phyloP scores from a whole-genome alignment of 148 eudicot species.

The Rhododendron henanense region DNA sequence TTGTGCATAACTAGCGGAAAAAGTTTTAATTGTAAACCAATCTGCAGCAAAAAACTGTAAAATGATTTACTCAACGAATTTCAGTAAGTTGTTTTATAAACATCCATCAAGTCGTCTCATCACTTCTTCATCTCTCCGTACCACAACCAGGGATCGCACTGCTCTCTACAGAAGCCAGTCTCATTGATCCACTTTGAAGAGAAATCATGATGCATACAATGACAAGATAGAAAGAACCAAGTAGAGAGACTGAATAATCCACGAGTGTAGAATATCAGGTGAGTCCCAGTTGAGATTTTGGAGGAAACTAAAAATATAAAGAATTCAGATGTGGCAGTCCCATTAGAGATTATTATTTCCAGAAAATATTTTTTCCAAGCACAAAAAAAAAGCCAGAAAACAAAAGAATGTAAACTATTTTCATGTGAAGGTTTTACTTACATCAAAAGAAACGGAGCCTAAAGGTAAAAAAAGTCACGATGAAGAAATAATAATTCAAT shows the following conservation, averaged over 20 bases:
- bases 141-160: background rate
- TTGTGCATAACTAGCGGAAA: background rate
- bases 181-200: background rate
- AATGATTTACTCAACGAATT: background rate
- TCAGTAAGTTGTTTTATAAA: background rate
- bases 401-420: background rate
- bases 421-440: background rate
- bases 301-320: background rate
- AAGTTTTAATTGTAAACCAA: background rate
- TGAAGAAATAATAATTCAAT: background rate
- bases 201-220: background rate
- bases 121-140: background rate
- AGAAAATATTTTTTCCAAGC: background rate
- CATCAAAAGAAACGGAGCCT: background rate
- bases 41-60: background rate
- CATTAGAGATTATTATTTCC: background rate
- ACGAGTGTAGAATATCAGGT: background rate
- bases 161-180: background rate
- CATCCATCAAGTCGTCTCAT: background rate
- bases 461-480: background rate
- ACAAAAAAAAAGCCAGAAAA: background rate
- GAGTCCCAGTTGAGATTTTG: background rate
- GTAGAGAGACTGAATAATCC: background rate
- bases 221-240: background rate
- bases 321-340: background rate